Conservation (phyloP, 2,329 filamentous ascomycete genomes). For the Monosporascus sp. region DNA sequence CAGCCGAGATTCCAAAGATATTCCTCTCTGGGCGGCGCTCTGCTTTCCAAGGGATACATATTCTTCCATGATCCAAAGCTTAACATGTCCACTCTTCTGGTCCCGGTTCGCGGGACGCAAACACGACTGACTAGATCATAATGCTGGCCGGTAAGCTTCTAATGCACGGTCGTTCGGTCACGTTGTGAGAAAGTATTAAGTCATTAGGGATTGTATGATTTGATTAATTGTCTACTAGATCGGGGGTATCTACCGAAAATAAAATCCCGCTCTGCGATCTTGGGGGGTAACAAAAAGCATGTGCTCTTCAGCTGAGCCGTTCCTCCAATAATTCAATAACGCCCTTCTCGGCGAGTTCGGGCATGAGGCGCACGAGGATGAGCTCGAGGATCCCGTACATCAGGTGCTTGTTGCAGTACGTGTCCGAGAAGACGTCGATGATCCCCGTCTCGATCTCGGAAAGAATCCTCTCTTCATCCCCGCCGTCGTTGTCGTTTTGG, state of each 20-base stretch:
- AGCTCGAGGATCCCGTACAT: constrained; percentile 79
- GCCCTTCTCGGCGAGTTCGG: constrained; percentile 71
- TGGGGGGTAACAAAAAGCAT: constrained; percentile 1
- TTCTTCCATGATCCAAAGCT: no score
- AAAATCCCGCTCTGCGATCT: not conserved
- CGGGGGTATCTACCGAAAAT: not conserved
- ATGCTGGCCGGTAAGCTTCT: not conserved
- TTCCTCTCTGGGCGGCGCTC: not conserved
- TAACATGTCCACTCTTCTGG: no score
- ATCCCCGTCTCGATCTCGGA: constrained; percentile 58
- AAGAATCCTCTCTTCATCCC: constrained; percentile 44
- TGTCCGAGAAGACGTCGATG: constrained; percentile 71
- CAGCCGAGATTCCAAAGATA: not conserved
- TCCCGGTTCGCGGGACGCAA: not conserved
- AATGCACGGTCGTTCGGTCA: no score
- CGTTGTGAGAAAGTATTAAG: no score
- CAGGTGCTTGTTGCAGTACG: constrained; percentile 89
- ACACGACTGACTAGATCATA: not conserved
- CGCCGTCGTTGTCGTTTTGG: constrained; percentile 17
- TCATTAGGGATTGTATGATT: not conserved
- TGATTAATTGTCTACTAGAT: not conserved
- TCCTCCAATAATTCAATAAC: constrained; percentile 70
- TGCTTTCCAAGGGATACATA: not conserved
- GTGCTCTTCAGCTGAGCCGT: constrained; percentile 42
- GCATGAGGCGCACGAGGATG: constrained; percentile 74